Evolutionary conservation across 768 basidiomycete species (phyloP).

Genomic region (Saitozyma sp.): DNA sequence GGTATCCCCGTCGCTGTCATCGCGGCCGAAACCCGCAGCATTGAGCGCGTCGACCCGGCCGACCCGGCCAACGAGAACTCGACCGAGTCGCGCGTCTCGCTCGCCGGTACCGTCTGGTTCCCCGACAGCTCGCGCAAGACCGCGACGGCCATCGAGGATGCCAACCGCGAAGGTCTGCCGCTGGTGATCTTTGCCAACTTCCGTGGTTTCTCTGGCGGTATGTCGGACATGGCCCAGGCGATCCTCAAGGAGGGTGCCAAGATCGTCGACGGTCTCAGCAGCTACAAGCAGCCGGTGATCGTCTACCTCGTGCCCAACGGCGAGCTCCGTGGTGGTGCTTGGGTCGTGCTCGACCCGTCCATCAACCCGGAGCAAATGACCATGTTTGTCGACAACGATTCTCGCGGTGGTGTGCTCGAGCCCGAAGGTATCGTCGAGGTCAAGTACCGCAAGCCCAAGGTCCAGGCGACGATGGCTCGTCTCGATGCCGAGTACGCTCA

Average conservation of each 20-base stretch:
- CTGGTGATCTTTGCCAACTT: constrained; percentile 99
- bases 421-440: constrained; percentile 91
- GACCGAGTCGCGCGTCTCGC: constrained; percentile 96
- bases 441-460: constrained; percentile 83
- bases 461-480: constrained; percentile 86
- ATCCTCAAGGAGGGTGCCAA: constrained; percentile 95
- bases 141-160: constrained; percentile 97
- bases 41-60: constrained; percentile 93
- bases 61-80: constrained; percentile 97
- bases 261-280: constrained; percentile 96
- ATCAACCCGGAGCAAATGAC: constrained; percentile 98
- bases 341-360: constrained; percentile 97
- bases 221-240: constrained; percentile 69
- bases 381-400: constrained; percentile 96
- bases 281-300: constrained; percentile 95
- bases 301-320: constrained; percentile 99
- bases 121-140: constrained; percentile 99
- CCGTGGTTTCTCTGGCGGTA: constrained; percentile 98
- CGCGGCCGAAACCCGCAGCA: constrained; percentile 82
- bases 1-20: constrained; percentile 98
- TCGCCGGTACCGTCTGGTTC: constrained; percentile 98
- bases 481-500: constrained; percentile 78
- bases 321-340: constrained; percentile 96
- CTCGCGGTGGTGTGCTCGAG: constrained; percentile 91
- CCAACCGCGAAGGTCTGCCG: constrained; percentile 93